Evolutionary conservation across 352 stramenopile species (phyloP).

Genomic region (Pythium insidiosum): DNA sequence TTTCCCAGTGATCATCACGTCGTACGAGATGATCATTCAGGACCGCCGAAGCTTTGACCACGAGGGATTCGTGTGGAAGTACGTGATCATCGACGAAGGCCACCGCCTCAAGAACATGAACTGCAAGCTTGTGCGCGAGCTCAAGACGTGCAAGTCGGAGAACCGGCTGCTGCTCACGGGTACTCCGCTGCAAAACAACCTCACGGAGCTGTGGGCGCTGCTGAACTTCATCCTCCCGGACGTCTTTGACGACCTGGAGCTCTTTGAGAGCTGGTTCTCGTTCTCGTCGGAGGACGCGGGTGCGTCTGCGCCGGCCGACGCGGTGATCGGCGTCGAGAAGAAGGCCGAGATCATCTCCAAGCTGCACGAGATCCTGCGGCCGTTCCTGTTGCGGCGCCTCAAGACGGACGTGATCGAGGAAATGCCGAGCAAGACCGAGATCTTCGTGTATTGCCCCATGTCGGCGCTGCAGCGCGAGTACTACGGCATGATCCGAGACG

Average conservation of each 20-base stretch:
- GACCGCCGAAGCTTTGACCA: constrained; percentile 52
- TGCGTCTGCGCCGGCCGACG: constrained; percentile 37
- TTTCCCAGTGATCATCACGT: constrained; percentile 85
- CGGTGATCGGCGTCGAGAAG: constrained; percentile 90
- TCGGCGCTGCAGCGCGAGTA: constrained; percentile 92
- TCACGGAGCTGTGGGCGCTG: constrained; percentile 98
- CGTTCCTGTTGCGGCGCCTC: constrained; percentile 95
- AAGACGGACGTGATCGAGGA: constrained; percentile 92
- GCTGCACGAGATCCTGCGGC: constrained; percentile 95
- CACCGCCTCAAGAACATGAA: constrained; percentile 98
- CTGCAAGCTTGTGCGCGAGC: constrained; percentile 90
- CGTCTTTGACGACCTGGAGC: constrained; percentile 97
- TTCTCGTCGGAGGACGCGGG: constrained; percentile 88
- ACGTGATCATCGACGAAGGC: constrained; percentile 97
- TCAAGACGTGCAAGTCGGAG: constrained; percentile 90
- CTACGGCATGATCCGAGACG: constrained; percentile 90
- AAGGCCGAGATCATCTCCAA: constrained; percentile 93
- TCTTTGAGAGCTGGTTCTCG: constrained; percentile 98
- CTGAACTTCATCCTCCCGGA: constrained; percentile 97
- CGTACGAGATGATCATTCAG: constrained; percentile 83
- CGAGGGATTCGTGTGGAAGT: constrained; percentile 85
- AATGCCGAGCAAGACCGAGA: constrained; percentile 96
- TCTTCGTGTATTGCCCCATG: constrained; percentile 97
- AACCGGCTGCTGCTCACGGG: constrained; percentile 94
- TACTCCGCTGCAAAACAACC: constrained; percentile 97